A percentile compares a stretch with the other conserved stretches of the same genome.
Evolutionary conservation across 2,329 filamentous ascomycete genomes (phyloP).

Genomic region (Chalaropsis ovoidea): DNA sequence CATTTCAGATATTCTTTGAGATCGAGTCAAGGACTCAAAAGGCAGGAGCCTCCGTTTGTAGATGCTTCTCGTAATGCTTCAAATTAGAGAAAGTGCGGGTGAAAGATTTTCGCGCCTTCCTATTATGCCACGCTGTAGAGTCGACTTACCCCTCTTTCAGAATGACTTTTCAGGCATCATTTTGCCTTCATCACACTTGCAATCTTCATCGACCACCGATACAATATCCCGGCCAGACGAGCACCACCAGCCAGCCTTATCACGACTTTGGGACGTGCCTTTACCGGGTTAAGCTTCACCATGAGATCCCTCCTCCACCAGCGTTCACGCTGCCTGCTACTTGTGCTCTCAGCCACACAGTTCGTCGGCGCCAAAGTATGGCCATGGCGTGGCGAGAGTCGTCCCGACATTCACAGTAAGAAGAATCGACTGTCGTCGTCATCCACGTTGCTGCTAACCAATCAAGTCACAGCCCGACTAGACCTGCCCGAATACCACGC

Average conservation of each 20-base stretch:
- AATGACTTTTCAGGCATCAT: neutral
- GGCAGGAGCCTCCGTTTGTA: neutral
- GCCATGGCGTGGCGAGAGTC: neutral
- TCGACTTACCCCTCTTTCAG: neutral
- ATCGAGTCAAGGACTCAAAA: neutral
- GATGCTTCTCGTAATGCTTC: neutral
- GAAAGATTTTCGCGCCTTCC: conserved; percentile 7
- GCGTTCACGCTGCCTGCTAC: neutral
- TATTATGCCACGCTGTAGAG: neutral
- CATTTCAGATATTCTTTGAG: neutral
- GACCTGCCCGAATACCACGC: neutral
- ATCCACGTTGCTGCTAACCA: neutral
- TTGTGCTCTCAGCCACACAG: neutral
- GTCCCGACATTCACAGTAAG: neutral
- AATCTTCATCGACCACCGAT: neutral
- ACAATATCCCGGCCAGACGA: too few relatives aligned
- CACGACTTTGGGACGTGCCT: neutral
- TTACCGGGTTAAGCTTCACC: neutral
- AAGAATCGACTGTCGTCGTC: neutral
- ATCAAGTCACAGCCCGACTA: neutral
- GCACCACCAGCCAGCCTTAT: neutral
- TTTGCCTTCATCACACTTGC: neutral
- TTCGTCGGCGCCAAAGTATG: neutral
- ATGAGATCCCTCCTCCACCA: neutral
- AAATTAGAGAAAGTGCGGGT: neutral